Base-by-base conservation (phyloP, 2,329 filamentous ascomycete species). In the Apiospora marii region DNA sequence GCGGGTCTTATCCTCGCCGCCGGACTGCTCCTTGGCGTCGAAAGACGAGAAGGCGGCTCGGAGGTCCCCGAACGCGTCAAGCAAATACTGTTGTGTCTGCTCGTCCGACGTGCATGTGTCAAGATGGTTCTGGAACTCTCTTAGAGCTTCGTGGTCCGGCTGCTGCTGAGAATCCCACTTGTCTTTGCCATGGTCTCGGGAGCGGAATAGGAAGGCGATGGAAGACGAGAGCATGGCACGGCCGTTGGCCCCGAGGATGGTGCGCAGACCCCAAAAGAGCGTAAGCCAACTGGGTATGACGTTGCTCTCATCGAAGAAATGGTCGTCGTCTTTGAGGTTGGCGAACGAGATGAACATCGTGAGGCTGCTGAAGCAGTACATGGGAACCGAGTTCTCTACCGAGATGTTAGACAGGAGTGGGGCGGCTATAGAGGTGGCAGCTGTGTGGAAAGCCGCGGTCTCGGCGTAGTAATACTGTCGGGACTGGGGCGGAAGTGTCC, bases 381-480 rank as follows among this genome's bases (percentile, higher is more conserved):
- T 67, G 61, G 61, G 61, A 16, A 67, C 30, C 61, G 61, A 67
- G 61, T 67, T 41, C 16, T 67, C 61, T 22, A 22, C 61, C 61
- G 61, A 67, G 61, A 67, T 67, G 61, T 41, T 19, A n/a, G 30
- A 37, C 27, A 67, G 61, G 16, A 67, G 61, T 41, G 61, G 61
- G 61, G 61, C 61, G 30, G 61, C 61, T 22, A 67, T 34, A 16
- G 61, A 67, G 4, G 61, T 67, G 30, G 61, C 61, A 1, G 61
- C 61, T 3, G 61, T 67, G 3, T 67, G 64, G 16, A 37, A 37
- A 16, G 64, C 64, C 64, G 30, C 24, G 64, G 30, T 37, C 64
- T 67, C 64, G 64, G 64, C 64, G 64, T 67, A 67, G 64, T 44
- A 67, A 10, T 67, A 67, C 64, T 67, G 64, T 10, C 64, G 64